A percentile compares a stretch with the other conserved stretches of the same genome.
Evolutionary conservation across 2,329 filamentous ascomycete species (phyloP).

Genomic region (Exophiala sp.): DNA sequence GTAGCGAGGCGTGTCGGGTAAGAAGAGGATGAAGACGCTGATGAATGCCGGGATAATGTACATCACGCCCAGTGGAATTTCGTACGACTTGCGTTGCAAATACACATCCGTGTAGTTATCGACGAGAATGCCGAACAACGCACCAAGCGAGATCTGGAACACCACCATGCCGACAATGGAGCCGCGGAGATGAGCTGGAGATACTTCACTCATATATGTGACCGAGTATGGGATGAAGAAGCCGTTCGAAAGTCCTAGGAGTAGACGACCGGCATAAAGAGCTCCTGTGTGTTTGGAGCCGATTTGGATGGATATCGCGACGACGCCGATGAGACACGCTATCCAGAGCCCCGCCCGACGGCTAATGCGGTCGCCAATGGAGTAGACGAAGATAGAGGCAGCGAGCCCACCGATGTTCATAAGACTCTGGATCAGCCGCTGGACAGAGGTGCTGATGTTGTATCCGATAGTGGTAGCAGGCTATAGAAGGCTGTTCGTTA

Average conservation of each 20-base stretch:
- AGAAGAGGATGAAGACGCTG: not conserved
- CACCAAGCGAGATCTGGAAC: not conserved
- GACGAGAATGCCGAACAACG: slow-evolving; percentile 40
- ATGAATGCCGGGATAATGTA: not conserved
- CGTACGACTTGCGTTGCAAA: not conserved
- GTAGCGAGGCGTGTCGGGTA: not conserved
- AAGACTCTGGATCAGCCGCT: slow-evolving; percentile 50
- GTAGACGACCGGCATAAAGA: slow-evolving; percentile 46
- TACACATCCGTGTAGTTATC: not conserved
- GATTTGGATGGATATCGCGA: slow-evolving; percentile 46
- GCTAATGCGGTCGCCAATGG: slow-evolving; percentile 47
- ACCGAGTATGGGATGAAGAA: slow-evolving; percentile 46
- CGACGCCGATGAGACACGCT: slow-evolving; percentile 44
- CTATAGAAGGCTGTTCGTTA: too few relatives aligned
- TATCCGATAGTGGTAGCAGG: slow-evolving; percentile 31
- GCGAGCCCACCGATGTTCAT: slow-evolving; percentile 52
- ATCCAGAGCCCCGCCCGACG: slow-evolving; percentile 46
- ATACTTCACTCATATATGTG: slow-evolving; percentile 48
- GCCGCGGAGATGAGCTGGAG: slow-evolving; percentile 47
- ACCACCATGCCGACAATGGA: slow-evolving; percentile 37
- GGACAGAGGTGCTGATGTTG: slow-evolving; percentile 36
- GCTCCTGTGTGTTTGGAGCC: slow-evolving; percentile 38
- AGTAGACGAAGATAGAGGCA: slow-evolving; percentile 46
- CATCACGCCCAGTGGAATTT: not conserved
- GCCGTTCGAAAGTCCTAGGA: slow-evolving; percentile 43